A percentile compares a stretch with the other conserved stretches of the same genome.
Conservation (phyloP, 495 filamentous ascomycete genomes). For the Aspergillus nidulans region DNA sequence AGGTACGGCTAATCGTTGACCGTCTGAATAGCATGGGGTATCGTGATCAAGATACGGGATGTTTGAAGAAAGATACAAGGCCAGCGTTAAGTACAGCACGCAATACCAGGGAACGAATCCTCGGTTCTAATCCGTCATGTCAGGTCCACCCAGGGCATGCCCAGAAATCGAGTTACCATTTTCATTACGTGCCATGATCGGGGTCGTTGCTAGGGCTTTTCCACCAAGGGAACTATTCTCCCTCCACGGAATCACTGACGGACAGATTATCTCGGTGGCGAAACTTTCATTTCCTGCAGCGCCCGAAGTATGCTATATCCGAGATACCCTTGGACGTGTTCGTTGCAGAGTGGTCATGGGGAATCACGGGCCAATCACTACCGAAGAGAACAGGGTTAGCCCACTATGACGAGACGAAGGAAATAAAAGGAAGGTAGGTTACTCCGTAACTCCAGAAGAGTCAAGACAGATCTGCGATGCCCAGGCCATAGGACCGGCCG, state of each 20-base stretch:
- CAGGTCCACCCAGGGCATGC: background rate
- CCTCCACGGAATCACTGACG: background rate
- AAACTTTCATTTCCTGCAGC: slow-evolving; percentile 2
- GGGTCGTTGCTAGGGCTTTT: background rate
- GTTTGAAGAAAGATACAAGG: background rate
- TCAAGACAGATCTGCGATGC: background rate
- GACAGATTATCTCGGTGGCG: background rate
- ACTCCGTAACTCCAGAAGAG: background rate
- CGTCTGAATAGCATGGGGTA: background rate
- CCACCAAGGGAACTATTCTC: background rate
- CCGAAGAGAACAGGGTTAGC: background rate
- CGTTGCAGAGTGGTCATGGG: background rate
- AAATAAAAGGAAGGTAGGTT: background rate
- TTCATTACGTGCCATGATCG: background rate
- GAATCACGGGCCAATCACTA: background rate
- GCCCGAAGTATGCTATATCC: background rate
- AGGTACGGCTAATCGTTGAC: background rate
- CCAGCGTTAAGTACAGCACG: background rate
- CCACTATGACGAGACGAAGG: slow-evolving; percentile 9
- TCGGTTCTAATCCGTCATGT: background rate
- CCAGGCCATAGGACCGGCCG: background rate
- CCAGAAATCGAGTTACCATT: background rate
- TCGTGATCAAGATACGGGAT: background rate
- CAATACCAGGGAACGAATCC: no score
- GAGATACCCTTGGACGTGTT: slow-evolving; percentile 3